A percentile compares a stretch with the other conserved stretches of the same genome.
Evolutionary conservation across 768 basidiomycete species (phyloP).

Genomic region (Kwoniella heveanensis): DNA sequence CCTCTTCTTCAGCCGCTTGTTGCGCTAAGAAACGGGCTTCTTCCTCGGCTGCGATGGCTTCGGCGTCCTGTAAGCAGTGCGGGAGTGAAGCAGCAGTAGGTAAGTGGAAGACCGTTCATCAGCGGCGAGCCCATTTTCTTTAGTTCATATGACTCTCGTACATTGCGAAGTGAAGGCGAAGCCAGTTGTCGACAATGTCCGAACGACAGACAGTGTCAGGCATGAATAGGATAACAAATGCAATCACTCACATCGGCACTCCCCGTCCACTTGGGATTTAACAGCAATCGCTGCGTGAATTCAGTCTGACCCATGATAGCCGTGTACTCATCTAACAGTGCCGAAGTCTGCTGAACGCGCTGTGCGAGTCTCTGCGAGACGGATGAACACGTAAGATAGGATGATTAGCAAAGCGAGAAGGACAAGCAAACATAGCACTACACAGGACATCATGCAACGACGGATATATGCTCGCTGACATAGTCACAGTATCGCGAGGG

Average conservation of each 20-base stretch:
- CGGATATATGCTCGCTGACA: too few species aligned
- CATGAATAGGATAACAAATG: background rate
- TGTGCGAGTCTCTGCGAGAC: constrained; percentile 36
- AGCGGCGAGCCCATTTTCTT: too few species aligned
- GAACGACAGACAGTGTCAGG: background rate
- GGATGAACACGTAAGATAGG: too few species aligned
- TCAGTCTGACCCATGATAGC: constrained; percentile 56
- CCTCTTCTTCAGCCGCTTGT: constrained; percentile 25
- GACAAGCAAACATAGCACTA: too few species aligned
- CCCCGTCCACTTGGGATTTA: constrained; percentile 55
- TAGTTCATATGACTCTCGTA: too few species aligned
- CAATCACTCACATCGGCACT: constrained; percentile 50
- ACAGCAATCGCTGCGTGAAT: constrained; percentile 55
- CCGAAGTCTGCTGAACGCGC: constrained; percentile 50
- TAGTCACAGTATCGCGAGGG: too few species aligned
- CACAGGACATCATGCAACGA: too few species aligned
- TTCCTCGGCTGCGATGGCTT: constrained; percentile 10
- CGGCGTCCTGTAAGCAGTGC: constrained; percentile 22
- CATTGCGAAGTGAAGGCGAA: too few species aligned
- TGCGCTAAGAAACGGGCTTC: constrained; percentile 11
- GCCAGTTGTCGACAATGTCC: too few species aligned
- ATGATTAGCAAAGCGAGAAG: too few species aligned
- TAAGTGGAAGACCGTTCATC: too few species aligned
- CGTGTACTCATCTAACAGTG: constrained; percentile 56
- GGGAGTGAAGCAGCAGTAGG: too few species aligned